Conservation (phyloP, 257 asterid species). For the Cruciata laevipes region DNA sequence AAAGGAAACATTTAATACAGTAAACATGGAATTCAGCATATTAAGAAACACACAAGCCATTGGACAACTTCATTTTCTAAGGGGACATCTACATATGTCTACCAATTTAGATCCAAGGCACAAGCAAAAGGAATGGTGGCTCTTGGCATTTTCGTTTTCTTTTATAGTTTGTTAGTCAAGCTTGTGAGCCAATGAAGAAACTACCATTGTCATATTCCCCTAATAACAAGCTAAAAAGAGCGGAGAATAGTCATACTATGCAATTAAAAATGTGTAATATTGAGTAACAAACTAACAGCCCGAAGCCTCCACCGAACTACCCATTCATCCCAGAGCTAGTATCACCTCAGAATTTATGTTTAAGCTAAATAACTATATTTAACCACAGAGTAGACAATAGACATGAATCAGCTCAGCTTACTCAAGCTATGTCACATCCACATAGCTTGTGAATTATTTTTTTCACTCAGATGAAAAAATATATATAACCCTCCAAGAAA, state of each 20-base stretch:
- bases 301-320: background rate
- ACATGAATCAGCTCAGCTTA: background rate
- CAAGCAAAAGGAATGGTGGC: background rate
- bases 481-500: background rate
- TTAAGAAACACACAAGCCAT: background rate
- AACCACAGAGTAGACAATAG: too few relatives aligned
- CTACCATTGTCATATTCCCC: background rate
- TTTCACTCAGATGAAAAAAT: background rate
- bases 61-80: background rate
- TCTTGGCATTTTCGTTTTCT: too few relatives aligned
- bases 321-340: background rate
- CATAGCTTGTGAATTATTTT: background rate
- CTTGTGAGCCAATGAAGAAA: background rate
- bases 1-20: background rate
- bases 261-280: background rate
- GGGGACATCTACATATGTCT: background rate
- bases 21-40: background rate
- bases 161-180: too few relatives aligned
- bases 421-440: background rate
- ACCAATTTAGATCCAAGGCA: background rate
- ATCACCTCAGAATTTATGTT: background rate
- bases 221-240: background rate
- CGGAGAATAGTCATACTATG: background rate
- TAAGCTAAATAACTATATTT: too few relatives aligned
- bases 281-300: background rate